These are phyloP conservation scores for Macrophomina pseudophaseolina DNA, from an alignment of 2,329 filamentous ascomycete genomes.

Conservation along the genomic window DNA sequence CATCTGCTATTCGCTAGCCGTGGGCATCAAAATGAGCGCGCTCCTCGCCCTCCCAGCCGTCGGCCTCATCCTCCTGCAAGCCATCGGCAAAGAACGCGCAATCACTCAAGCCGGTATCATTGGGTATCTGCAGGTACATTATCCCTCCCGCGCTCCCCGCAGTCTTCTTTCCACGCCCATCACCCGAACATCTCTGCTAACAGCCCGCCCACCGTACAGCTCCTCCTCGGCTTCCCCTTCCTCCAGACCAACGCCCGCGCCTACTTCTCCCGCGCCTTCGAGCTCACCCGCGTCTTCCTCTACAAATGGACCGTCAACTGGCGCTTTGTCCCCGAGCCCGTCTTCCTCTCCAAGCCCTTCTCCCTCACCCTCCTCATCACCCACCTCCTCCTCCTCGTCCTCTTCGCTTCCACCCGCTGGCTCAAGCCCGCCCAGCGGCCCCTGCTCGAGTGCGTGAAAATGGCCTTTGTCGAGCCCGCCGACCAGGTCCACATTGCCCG, in stretches of 20 bases:
- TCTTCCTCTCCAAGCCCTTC: constrained; percentile 75
- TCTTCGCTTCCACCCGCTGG: constrained; percentile 74
- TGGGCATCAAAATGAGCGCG: constrained; percentile 95
- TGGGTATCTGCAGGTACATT: constrained; percentile 73
- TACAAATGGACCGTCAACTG: constrained; percentile 99
- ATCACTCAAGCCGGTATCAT: constrained; percentile 75
- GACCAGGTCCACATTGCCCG: constrained; percentile 63
- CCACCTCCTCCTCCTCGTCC: constrained; percentile 68
- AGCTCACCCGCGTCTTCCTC: constrained; percentile 87
- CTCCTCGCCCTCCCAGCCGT: constrained; percentile 83
- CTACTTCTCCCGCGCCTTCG: constrained; percentile 84
- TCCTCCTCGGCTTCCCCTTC: constrained; percentile 70
- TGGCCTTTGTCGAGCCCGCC: constrained; percentile 48
- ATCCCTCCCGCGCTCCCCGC: constrained; percentile 36
- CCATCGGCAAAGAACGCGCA: constrained; percentile 68
- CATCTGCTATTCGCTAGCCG: constrained; percentile 73
- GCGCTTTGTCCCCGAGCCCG: constrained; percentile 86
- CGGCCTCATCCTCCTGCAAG: constrained; percentile 75
- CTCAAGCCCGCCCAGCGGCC: constrained; percentile 68
- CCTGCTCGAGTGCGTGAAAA: constrained; percentile 59
- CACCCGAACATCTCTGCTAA: background rate
- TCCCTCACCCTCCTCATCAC: constrained; percentile 68
- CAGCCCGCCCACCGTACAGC: constrained; percentile 39
- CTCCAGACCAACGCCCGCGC: constrained; percentile 66
- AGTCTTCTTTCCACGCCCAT: background rate